phyloP scores from a whole-genome alignment of 2,329 filamentous ascomycete species.

The Colletotrichum cuscutae region DNA sequence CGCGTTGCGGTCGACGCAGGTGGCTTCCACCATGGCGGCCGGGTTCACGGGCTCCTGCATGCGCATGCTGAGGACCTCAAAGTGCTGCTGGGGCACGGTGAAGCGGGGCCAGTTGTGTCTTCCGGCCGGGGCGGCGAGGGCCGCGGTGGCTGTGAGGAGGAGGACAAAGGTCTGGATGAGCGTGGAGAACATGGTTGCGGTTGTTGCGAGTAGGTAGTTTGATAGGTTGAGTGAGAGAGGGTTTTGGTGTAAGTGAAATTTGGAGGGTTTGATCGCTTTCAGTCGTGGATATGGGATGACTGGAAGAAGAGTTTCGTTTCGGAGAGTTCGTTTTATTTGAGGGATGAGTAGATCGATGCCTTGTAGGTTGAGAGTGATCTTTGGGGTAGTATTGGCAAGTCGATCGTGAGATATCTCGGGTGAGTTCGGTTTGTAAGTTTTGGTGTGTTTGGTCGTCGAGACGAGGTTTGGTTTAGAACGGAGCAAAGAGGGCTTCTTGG shows the following conservation, averaged over 20 bases:
- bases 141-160: slow-evolving; percentile 43
- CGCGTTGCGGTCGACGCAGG: slow-evolving; percentile 53
- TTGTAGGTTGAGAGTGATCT: background rate
- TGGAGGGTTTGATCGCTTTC: background rate
- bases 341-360: background rate
- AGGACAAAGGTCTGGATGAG: slow-evolving; percentile 45
- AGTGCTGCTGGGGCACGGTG: slow-evolving; percentile 52
- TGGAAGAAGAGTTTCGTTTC: background rate
- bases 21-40: slow-evolving; percentile 50
- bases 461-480: background rate
- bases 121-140: slow-evolving; percentile 44
- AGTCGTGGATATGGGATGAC: background rate
- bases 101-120: slow-evolving; percentile 46
- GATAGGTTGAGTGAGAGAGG: background rate
- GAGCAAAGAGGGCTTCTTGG: background rate
- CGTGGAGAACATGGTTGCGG: slow-evolving; percentile 44
- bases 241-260: background rate
- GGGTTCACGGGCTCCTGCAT: slow-evolving; percentile 51
- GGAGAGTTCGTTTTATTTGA: background rate
- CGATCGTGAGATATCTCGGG: background rate
- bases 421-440: background rate
- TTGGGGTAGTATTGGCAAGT: background rate
- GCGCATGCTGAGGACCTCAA: slow-evolving; percentile 55
- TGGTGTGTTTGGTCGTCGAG: background rate
- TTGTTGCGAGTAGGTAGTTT: background rate